These are phyloP conservation scores for Tricharina praecox DNA, from an alignment of 495 filamentous ascomycete genomes.

Conservation along the genomic window DNA sequence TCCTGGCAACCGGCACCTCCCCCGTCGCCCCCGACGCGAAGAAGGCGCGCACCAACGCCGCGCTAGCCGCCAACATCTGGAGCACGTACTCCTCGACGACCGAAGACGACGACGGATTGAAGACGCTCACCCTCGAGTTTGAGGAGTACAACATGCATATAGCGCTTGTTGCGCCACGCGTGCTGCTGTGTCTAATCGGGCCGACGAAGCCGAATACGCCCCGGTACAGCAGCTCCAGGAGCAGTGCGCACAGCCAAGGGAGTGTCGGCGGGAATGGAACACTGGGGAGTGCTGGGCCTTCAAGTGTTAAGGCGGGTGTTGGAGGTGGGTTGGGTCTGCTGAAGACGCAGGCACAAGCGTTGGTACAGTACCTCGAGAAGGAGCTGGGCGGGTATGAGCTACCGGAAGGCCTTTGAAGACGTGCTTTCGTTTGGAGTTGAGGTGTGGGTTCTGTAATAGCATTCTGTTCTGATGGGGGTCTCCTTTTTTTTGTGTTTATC, in stretches of 20 bases:
- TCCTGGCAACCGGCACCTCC: slow-evolving; percentile 25
- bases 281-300: slow-evolving; percentile 9
- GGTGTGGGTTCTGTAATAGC: too few species aligned
- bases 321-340: slow-evolving; percentile 21
- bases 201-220: slow-evolving; percentile 19
- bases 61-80: slow-evolving; percentile 26
- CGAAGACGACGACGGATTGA: slow-evolving; percentile 8
- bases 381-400: slow-evolving; percentile 26
- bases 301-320: neutral
- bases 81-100: slow-evolving; percentile 8
- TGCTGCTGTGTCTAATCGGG: slow-evolving; percentile 26
- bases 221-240: slow-evolving; percentile 10
- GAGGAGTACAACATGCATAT: slow-evolving; percentile 26
- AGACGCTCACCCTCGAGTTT: slow-evolving; percentile 27
- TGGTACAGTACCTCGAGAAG: slow-evolving; percentile 25
- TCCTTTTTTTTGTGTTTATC: too few species aligned
- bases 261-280: slow-evolving; percentile 3
- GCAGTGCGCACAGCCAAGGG: slow-evolving; percentile 17
- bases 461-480: too few species aligned
- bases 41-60: slow-evolving; percentile 26
- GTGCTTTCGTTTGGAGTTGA: too few species aligned
- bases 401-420: slow-evolving; percentile 26
- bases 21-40: slow-evolving; percentile 23
- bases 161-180: slow-evolving; percentile 22
- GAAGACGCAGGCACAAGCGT: slow-evolving; percentile 26